A percentile compares a stretch with the other conserved stretches of the same genome.
phyloP scores from a whole-genome alignment of 2,329 filamentous ascomycete species.

The Stachybotrys chlorohalonatus region DNA sequence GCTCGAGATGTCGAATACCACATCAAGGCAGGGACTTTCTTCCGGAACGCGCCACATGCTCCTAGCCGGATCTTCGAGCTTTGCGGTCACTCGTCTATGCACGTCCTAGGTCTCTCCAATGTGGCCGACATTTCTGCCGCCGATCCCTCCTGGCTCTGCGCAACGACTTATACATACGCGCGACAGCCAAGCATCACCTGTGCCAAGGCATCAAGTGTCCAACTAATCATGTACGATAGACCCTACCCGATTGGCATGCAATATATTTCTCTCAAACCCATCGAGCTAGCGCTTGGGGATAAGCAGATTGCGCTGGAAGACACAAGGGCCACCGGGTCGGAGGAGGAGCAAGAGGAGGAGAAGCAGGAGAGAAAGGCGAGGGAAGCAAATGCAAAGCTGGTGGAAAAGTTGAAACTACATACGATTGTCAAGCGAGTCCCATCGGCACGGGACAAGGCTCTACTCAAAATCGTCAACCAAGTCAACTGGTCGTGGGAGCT shows the following conservation, averaged over 20 bases:
- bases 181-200: slow-evolving; percentile 66
- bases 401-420: slow-evolving; percentile 82
- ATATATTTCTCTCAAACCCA: slow-evolving; percentile 86
- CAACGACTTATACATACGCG: slow-evolving; percentile 41
- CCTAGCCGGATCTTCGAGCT: slow-evolving; percentile 73
- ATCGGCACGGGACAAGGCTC: slow-evolving; percentile 73
- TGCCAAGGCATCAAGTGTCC: slow-evolving; percentile 62
- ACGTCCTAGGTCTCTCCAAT: slow-evolving; percentile 81
- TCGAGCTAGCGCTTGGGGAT: slow-evolving; percentile 75
- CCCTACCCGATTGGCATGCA: slow-evolving; percentile 86
- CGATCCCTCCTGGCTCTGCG: slow-evolving; percentile 62
- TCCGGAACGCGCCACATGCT: slow-evolving; percentile 73
- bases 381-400: slow-evolving; percentile 54
- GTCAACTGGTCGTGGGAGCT: slow-evolving; percentile 95
- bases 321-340: slow-evolving; percentile 38
- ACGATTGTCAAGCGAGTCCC: slow-evolving; percentile 68
- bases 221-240: slow-evolving; percentile 82
- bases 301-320: slow-evolving; percentile 41
- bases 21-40: slow-evolving; percentile 71
- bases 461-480: slow-evolving; percentile 79
- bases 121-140: slow-evolving; percentile 35
- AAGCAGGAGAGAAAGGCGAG: slow-evolving; percentile 49
- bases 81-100: slow-evolving; percentile 74
- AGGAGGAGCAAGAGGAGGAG: slow-evolving; percentile 70
- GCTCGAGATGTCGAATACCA: slow-evolving; percentile 78